Base-by-base conservation (phyloP, 2,329 filamentous ascomycete species). In the Venturia nashicola region DNA sequence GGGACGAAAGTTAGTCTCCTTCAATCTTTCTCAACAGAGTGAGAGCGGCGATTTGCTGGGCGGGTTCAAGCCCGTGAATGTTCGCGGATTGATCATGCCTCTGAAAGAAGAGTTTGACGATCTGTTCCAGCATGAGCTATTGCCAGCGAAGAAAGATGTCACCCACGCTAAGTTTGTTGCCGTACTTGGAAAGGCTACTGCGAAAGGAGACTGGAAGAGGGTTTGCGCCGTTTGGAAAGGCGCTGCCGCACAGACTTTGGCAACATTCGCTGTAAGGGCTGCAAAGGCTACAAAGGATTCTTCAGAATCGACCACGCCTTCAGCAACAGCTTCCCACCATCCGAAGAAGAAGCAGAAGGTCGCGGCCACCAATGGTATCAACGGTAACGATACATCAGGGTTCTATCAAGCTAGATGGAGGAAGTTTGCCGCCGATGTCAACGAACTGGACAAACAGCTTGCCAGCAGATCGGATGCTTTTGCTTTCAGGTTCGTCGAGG, bases 11-110 rank as follows among this genome's bases (percentile, higher is more conserved):
- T 82, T 99, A 14, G 89, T 91, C 0, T 90, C 92, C 2, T 91
- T 99, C 71, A 99, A 99, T 72, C 75, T 99, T 72, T 99, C 94
- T 0, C 95, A 99, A 72, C 95, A 99, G 73, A 97, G 92, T 71
- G 95, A 99, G 75, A 92, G 89, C 48, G 90, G 92, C n/a, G 94
- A 99, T 76, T 78, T 99, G 14, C 80, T 99, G 0, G 95, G 94
- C 70, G 94, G 94, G 0, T 97, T 96, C 78, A 99, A 99, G 73
- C 94, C 94, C 0, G 88, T 99, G 65, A 97, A 93, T 72, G 85
- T 94, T 51, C 86, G 93, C 68, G 95, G 86, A 66, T 80, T 97
- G 64, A 89, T 94, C 0, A 84, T 97, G 44, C 93, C 94, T 0
- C 78, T 99, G 71, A 91, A 96, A 70, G 94, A 97, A 69, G 90